Conservation (phyloP, 441 rosid genomes). For the Breynia disticha region DNA sequence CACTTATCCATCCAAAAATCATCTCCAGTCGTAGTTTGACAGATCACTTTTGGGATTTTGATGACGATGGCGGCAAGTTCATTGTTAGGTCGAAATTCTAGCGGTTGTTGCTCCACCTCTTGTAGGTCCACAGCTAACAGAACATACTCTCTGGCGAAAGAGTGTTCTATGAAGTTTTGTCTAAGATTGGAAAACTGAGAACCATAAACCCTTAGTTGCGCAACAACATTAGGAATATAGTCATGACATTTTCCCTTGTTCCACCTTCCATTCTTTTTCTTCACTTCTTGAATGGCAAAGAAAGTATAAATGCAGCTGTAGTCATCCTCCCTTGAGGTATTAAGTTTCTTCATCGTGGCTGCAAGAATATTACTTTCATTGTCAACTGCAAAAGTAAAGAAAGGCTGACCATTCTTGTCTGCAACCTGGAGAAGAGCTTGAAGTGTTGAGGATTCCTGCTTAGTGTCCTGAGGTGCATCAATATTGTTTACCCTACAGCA, state of each 20-base stretch:
- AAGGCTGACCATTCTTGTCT: slow-evolving; percentile 77
- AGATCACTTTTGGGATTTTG: slow-evolving; percentile 34
- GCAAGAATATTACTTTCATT: slow-evolving; percentile 62
- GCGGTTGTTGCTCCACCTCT: slow-evolving; percentile 29
- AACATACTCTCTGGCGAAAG: slow-evolving; percentile 52
- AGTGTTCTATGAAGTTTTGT: slow-evolving; percentile 23
- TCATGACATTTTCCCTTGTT: slow-evolving; percentile 50
- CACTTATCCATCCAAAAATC: slow-evolving; percentile 21
- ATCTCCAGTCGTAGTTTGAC: slow-evolving; percentile 18
- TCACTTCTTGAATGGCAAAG: slow-evolving; percentile 59
- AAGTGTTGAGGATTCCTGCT: slow-evolving; percentile 30
- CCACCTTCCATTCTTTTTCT: slow-evolving; percentile 73
- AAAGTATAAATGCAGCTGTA: slow-evolving; percentile 59
- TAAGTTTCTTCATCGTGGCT: slow-evolving; percentile 64
- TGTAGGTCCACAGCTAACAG: slow-evolving; percentile 48
- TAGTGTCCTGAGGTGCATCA: slow-evolving; percentile 35
- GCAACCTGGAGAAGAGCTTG: slow-evolving; percentile 84
- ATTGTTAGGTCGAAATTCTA: slow-evolving; percentile 44
- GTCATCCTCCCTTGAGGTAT: slow-evolving; percentile 40
- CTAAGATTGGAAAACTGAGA: slow-evolving; percentile 25
- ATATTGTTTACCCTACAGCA: slow-evolving; percentile 28
- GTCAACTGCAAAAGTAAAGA: slow-evolving; percentile 81
- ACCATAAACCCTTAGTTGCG: slow-evolving; percentile 73
- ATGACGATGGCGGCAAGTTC: slow-evolving; percentile 86
- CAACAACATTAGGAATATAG: slow-evolving; percentile 58